Base-by-base conservation (phyloP, 164 flowering plant genomes). In the Saururus chinensis region DNA sequence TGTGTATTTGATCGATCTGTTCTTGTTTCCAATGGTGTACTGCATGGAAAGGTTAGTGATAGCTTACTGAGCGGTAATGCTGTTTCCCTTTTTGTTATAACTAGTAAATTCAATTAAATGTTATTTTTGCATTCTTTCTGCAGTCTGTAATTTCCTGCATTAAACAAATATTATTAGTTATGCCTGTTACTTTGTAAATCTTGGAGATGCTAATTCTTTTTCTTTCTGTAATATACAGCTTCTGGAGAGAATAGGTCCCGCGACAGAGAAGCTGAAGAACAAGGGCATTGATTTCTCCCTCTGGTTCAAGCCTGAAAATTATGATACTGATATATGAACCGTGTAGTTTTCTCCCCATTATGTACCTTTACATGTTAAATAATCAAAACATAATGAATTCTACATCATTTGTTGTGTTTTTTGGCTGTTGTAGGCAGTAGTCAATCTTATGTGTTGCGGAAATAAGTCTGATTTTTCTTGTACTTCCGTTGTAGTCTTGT, bases 281-380 rank as follows among this genome's bases (percentile, higher is more conserved):
- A 80, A 82, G 23, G 92, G 90, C 40, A 78, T 88, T 60, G 90
- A 87, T 73, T 81, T 89, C 68, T 87, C 93, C 41, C 62, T 75
- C 71, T 89, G 98, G 98, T 92, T 68, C 69, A 92, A 89, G 73
- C 98, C 98, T 14, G 93, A 92, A 56, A 70, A 84, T 60, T 92
- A 92, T 64, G 49, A 7, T 45, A 82, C 95, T 52, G 87, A 86
- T 61, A 51, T 87, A 61, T 92, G 79, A 84, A 40, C 23, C 60
- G 9, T 55, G 19, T 55, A 45, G 7, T 8, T 13, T 30, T 45
- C 1, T 45, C 49, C 14, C 49, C 14, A 45, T 41, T 41, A 13
- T 41, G 37, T 30, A 30, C 6, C 37, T 45, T 45, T 45, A 45
- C 11, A 45, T 45, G 49, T 13, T 10, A 45, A 45, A 17, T 2